Evolutionary conservation across 1,139 yeast species (phyloP), one percentile per base, ranked within the genome.

Genomic region (Saccharomyces hybrid): DNA sequence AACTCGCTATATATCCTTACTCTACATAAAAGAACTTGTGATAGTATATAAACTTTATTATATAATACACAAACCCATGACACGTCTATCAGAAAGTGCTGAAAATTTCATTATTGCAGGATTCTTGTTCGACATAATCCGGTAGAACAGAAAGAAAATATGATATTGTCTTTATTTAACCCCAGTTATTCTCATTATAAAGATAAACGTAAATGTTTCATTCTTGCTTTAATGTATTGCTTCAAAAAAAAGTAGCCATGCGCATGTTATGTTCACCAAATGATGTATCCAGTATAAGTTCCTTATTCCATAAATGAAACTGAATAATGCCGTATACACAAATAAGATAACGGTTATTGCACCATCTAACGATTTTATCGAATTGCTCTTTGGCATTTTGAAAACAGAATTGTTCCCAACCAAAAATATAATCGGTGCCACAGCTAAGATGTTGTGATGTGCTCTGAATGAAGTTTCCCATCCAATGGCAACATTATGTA

Each of bases 391-490:
- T 20, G 71, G 70, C 16, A 65, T 58, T 27, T 57, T 60, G 29
- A 61, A 59, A 8, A 58, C 55, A 1, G 70, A 62, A 61, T 82
- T 77, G 47, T 73, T 67, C 57, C 78, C 81, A 46, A 78, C 76
- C 42, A 84, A 62, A 7, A 80, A 59, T 13, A 85, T 73, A 0
- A 84, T 79, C 0, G 93, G 91, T 11, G 83, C 67, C 20, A 86
- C 78, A 0, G 90, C 84, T 55, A 85, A 67, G 51, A 84, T 72
- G 63, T 85, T 85, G 65, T 85, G 93, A 65, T 85, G 93, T 0
- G 91, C 84, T 14, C 85, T 81, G 61, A 86, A 85, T 25, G 91
- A 87, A 0, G 90, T 85, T 53, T 75, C 78, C 91, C 93, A 85
- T 59, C 76, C 80, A 44, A 85, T 76, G 1, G 84, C 77, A 56